phyloP scores from a whole-genome alignment of 2,329 filamentous ascomycete species.

The Sporothrix euskadiensis region DNA sequence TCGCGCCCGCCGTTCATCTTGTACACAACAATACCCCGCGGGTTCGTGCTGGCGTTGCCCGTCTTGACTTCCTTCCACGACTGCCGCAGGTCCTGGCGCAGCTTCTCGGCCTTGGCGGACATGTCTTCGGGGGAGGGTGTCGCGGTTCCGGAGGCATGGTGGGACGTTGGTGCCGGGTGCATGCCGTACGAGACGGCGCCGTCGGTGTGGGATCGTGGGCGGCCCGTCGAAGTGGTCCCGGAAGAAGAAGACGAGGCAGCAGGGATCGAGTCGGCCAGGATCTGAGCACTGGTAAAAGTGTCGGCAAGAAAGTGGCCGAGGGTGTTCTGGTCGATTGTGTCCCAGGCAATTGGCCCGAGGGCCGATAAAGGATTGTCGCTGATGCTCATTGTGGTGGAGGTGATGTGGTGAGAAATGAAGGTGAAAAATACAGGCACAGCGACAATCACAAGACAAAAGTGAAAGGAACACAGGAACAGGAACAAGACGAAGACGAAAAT shows the following conservation, averaged over 20 bases:
- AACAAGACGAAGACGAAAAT: neutral
- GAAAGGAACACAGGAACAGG: neutral
- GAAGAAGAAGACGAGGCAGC: constrained; percentile 33
- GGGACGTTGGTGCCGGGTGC: neutral
- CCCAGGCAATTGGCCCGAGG: constrained; percentile 55
- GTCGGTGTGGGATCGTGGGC: constrained; percentile 58
- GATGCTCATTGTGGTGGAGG: neutral
- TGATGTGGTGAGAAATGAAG: neutral
- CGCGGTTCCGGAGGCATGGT: constrained; percentile 5
- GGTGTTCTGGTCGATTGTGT: constrained; percentile 36
- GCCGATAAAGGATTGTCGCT: constrained; percentile 50
- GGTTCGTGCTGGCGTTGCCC: constrained; percentile 66
- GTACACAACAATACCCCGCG: constrained; percentile 73
- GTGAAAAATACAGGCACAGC: neutral
- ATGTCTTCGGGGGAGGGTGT: neutral
- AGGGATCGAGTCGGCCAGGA: constrained; percentile 31
- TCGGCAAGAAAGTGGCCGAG: constrained; percentile 29
- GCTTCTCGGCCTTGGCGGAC: constrained; percentile 44
- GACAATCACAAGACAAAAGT: neutral
- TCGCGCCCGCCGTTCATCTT: constrained; percentile 48
- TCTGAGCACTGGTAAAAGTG: constrained; percentile 31
- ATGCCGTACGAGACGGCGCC: constrained; percentile 44
- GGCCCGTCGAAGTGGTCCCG: constrained; percentile 37
- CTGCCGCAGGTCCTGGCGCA: constrained; percentile 60
- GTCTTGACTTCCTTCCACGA: constrained; percentile 87